These are phyloP conservation scores for Colletotrichum sp. DNA, from an alignment of 2,329 filamentous ascomycete genomes.

Conservation along the genomic window DNA sequence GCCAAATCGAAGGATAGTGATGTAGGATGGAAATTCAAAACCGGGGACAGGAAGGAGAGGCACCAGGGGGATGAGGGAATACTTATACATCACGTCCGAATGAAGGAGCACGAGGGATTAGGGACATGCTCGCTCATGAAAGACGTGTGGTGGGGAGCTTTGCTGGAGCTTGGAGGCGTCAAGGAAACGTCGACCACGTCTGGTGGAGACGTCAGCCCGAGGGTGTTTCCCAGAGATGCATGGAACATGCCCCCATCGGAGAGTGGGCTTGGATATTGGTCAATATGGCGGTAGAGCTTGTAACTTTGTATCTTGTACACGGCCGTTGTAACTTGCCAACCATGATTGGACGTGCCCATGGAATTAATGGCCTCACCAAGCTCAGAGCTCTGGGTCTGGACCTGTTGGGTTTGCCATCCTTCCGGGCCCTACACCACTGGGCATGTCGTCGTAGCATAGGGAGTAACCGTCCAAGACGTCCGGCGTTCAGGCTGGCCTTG, in stretches of 20 bases:
- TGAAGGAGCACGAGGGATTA: neutral
- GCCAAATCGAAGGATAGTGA: conserved; percentile 19
- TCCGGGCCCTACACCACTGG: neutral
- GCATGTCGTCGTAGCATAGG: neutral
- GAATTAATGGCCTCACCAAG: conserved; percentile 7
- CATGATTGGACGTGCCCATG: conserved; percentile 10
- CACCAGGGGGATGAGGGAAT: neutral
- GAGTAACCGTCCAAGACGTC: neutral
- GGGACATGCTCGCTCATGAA: neutral
- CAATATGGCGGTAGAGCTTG: neutral
- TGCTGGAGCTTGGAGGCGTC: conserved; percentile 10
- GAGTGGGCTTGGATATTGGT: conserved; percentile 9
- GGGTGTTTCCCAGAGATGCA: conserved; percentile 19
- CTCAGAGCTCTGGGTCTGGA: conserved; percentile 19
- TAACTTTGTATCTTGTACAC: conserved; percentile 11
- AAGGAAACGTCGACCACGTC: neutral
- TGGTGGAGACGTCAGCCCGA: conserved; percentile 8
- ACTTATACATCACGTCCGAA: conserved; percentile 8
- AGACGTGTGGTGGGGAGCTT: conserved; percentile 14
- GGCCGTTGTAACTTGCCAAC: neutral
- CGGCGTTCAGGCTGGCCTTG: neutral
- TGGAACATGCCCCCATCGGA: conserved; percentile 14
- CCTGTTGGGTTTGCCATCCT: conserved; percentile 6
- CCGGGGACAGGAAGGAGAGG: neutral
- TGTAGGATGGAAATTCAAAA: conserved; percentile 9